Base-by-base conservation (phyloP, 2,329 filamentous ascomycete species). In the Xylariaceae sp. region DNA sequence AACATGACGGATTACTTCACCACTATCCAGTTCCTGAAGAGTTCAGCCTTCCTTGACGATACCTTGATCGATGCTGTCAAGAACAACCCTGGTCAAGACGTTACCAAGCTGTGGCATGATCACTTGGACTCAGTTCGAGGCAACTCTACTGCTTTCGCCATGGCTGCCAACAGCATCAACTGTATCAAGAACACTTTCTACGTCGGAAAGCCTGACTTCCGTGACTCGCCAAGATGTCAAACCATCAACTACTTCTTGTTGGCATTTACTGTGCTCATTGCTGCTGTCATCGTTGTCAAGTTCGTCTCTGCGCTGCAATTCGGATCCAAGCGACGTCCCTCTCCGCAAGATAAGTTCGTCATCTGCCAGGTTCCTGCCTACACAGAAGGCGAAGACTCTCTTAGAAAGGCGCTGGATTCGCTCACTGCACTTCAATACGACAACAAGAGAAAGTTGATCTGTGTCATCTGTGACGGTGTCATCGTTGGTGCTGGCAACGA, bases 301-400 rank as follows among this genome's bases (percentile, higher is more conserved):
- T 99, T 99, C 77, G 74, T 99, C 70, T 87, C 94, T 55, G 94
- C 94, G 10, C 81, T 99, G 48, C 94, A 97, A 70, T 90, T 99
- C 62, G 92, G 93, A 51, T 92, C 92, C 4, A 97, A 97, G 78
- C 85, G 90, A 60, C 87, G 90, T 15, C 94, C 94, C 2, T 83
- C 89, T 4, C 89, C 92, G 44, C 94, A 97, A 74, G 94, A 99
- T 75, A 99, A 97, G 73, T 99, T 99, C 69, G 92, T 99, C 68
- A 97, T 99, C 66, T 97, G 94, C 75, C 92, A 97, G 74, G 92
- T 99, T 37, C 94, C 94, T 8, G 94, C 94, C 4, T 99, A 99
- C 72, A 99, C 94, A 0, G 94, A 99, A 78, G 94, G 92, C 68
- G 94, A 99, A 79, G 94, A 99, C 69, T 93, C 92, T 3, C 79